A percentile compares a stretch with the other conserved stretches of the same genome.
These are phyloP conservation scores for Taphrina confusa DNA, from an alignment of 1,139 yeast genomes.

Conservation along the genomic window DNA sequence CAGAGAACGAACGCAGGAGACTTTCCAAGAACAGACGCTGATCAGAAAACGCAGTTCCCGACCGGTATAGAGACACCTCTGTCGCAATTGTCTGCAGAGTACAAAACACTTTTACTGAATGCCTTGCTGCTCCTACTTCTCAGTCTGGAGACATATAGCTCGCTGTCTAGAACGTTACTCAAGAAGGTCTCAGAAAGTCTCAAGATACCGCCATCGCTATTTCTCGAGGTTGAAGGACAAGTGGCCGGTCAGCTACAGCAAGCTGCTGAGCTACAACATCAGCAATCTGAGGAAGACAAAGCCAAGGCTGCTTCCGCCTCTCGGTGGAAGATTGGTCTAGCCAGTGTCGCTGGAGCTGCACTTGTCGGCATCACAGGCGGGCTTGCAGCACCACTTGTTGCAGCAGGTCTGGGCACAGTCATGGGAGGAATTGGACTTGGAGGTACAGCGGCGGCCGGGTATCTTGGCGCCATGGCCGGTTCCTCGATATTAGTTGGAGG, in stretches of 20 bases:
- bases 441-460: conserved; percentile 72
- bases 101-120: conserved; percentile 26
- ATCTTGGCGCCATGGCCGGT: conserved; percentile 87
- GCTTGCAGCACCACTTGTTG: conserved; percentile 92
- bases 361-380: conserved; percentile 96
- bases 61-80: conserved; percentile 13
- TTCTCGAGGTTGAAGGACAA: conserved; percentile 26
- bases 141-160: conserved; percentile 31
- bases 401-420: conserved; percentile 98
- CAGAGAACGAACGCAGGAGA: conserved; percentile 1
- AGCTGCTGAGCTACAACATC: conserved; percentile 31
- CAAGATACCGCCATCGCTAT: conserved; percentile 15
- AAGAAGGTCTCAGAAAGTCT: conserved; percentile 24
- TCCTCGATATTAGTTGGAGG: conserved; percentile 34
- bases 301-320: conserved; percentile 17
- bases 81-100: conserved; percentile 14
- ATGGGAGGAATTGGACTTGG: conserved; percentile 89
- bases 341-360: conserved; percentile 96
- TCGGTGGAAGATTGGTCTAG: conserved; percentile 72
- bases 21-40: conserved; percentile 17
- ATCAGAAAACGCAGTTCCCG: conserved; percentile 11
- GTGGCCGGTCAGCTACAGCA: conserved; percentile 29
- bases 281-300: conserved; percentile 29
- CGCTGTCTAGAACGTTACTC: conserved; percentile 31
- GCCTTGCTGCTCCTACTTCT: conserved; percentile 33